Evolutionary conservation across 306 rosid species (phyloP).

Genomic region (Corylus heterophylla): DNA sequence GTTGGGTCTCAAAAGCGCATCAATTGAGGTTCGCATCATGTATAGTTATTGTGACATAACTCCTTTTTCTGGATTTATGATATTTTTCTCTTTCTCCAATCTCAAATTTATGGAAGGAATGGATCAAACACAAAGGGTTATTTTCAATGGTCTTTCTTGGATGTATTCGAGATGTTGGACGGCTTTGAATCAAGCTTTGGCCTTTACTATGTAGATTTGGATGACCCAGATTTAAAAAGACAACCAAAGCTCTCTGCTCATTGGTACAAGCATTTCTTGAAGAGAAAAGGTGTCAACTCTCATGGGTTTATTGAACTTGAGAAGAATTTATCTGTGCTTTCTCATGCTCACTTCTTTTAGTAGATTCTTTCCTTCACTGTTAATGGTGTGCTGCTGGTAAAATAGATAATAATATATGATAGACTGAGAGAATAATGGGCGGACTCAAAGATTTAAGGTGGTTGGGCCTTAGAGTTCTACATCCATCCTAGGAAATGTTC

Average conservation of each 20-base stretch:
- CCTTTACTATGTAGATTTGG: conserved; percentile 35
- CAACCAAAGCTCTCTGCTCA: conserved; percentile 48
- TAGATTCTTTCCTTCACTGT: not conserved
- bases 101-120: conserved; percentile 19
- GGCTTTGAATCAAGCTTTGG: conserved; percentile 33
- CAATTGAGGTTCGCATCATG: not conserved
- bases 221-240: conserved; percentile 49
- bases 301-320: conserved; percentile 18
- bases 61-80: not conserved
- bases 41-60: not conserved
- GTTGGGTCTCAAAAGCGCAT: no score
- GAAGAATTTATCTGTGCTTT: conserved; percentile 19
- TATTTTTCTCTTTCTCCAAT: not conserved
- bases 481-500: no score
- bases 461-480: no score
- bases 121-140: conserved; percentile 47
- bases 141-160: conserved; percentile 51
- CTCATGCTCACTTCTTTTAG: not conserved
- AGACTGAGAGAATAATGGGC: no score
- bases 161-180: conserved; percentile 34
- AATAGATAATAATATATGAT: no score
- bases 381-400: not conserved
- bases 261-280: conserved; percentile 38
- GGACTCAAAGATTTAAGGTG: no score
- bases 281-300: conserved; percentile 19